A percentile compares a stretch with the other conserved stretches of the same genome.
Evolutionary conservation across 805 yeast species (phyloP).

Genomic region (Wickerhamomyces sydowiorum): DNA sequence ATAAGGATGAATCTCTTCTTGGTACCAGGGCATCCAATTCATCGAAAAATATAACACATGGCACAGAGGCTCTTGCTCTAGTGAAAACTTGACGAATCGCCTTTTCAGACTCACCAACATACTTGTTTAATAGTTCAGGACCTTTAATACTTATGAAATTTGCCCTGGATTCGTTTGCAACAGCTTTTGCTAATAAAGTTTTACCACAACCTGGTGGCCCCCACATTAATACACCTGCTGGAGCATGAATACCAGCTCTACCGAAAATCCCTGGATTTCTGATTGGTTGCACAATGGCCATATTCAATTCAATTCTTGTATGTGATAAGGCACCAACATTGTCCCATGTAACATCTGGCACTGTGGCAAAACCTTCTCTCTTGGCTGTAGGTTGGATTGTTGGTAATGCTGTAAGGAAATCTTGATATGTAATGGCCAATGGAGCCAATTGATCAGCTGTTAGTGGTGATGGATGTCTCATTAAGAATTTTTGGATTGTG

Average conservation of each 20-base stretch:
- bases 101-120: constrained; percentile 93
- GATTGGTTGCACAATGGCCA: constrained; percentile 97
- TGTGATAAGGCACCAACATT: constrained; percentile 85
- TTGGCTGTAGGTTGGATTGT: constrained; percentile 95
- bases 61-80: constrained; percentile 88
- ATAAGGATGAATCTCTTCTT: constrained; percentile 78
- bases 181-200: constrained; percentile 93
- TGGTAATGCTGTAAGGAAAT: constrained; percentile 81
- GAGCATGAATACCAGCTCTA: constrained; percentile 91
- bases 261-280: constrained; percentile 85
- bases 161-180: constrained; percentile 94
- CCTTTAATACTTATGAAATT: constrained; percentile 95
- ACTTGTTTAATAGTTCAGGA: constrained; percentile 89
- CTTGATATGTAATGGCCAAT: constrained; percentile 69
- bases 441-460: constrained; percentile 71
- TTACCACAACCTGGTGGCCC: constrained; percentile 99
- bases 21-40: constrained; percentile 97
- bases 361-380: constrained; percentile 97
- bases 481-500: constrained; percentile 66
- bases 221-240: constrained; percentile 96
- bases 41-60: constrained; percentile 93
- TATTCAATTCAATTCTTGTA: constrained; percentile 84
- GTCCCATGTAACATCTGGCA: constrained; percentile 95
- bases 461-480: constrained; percentile 73
- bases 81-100: constrained; percentile 91